phyloP scores from a whole-genome alignment of 2,329 filamentous ascomycete genomes.

The Bipolaris zeicola region DNA sequence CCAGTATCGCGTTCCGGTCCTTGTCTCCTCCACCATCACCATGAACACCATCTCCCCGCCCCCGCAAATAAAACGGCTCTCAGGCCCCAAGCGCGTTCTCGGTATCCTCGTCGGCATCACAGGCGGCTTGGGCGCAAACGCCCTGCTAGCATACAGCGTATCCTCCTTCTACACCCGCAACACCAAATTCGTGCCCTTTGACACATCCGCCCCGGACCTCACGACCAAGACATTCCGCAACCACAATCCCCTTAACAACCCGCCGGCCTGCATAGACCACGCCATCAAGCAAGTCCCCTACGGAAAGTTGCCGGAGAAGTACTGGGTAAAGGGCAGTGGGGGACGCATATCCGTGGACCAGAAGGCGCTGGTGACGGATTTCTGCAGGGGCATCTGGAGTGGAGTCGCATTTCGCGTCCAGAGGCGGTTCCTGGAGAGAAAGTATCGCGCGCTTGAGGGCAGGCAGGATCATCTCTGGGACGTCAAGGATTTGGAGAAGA shows the following conservation, averaged over 20 bases:
- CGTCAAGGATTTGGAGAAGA: slow-evolving; percentile 39
- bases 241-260: slow-evolving; percentile 45
- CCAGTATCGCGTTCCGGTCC: no score
- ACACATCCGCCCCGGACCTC: slow-evolving; percentile 36
- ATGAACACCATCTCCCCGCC: slow-evolving; percentile 47
- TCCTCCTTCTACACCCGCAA: slow-evolving; percentile 45
- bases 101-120: slow-evolving; percentile 41
- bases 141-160: slow-evolving; percentile 41
- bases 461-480: slow-evolving; percentile 45
- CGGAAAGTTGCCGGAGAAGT: slow-evolving; percentile 35
- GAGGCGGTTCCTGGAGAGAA: slow-evolving; percentile 43
- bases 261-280: slow-evolving; percentile 46
- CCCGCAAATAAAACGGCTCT: slow-evolving; percentile 38
- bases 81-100: slow-evolving; percentile 36
- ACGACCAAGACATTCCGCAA: slow-evolving; percentile 23
- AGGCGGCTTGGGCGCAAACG: slow-evolving; percentile 38
- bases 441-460: slow-evolving; percentile 41
- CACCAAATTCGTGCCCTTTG: slow-evolving; percentile 46
- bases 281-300: slow-evolving; percentile 45
- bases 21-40: background rate
- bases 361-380: slow-evolving; percentile 41
- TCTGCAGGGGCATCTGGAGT: slow-evolving; percentile 48
- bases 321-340: slow-evolving; percentile 18
- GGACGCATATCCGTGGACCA: slow-evolving; percentile 34
- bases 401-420: slow-evolving; percentile 46